phyloP scores from a whole-genome alignment of 768 basidiomycete species.

The Pisolithus orientalis region DNA sequence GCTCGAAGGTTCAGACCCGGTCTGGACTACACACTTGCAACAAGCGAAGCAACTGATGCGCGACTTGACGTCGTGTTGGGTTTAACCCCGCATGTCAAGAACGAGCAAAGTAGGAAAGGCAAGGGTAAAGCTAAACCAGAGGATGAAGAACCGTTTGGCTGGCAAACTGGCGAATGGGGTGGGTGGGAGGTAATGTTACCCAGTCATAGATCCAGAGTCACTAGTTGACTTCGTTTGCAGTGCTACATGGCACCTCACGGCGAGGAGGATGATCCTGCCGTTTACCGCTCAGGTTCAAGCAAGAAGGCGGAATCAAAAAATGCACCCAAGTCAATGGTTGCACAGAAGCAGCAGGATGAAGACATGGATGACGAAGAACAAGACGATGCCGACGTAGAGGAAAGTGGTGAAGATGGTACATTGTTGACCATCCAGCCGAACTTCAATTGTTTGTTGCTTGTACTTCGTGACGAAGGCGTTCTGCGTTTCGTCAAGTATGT shows the following conservation, averaged over 20 bases:
- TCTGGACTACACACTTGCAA: conserved; percentile 91
- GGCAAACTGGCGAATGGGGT: conserved; percentile 77
- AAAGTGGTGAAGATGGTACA: conserved; percentile 69
- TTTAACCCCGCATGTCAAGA: conserved; percentile 60
- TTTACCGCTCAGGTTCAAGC: conserved; percentile 66
- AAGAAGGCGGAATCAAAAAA: conserved; percentile 25
- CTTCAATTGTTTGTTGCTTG: conserved; percentile 85
- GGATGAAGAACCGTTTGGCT: conserved; percentile 37
- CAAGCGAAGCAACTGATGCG: conserved; percentile 75
- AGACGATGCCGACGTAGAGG: conserved; percentile 28
- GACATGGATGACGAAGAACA: conserved; percentile 24
- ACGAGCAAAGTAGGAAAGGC: conserved; percentile 15
- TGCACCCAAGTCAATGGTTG: conserved; percentile 6
- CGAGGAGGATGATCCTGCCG: conserved; percentile 92
- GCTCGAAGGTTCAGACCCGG: conserved; percentile 88
- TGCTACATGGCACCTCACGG: conserved; percentile 95
- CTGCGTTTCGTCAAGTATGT: conserved; percentile 96
- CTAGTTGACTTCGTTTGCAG: conserved; percentile 28
- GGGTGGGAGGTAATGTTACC: conserved; percentile 78
- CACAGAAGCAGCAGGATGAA: conserved; percentile 10
- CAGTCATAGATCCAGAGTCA: not conserved
- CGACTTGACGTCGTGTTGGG: conserved; percentile 83
- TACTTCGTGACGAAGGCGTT: conserved; percentile 87
- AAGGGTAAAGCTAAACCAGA: conserved; percentile 28
- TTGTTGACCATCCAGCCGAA: conserved; percentile 82